Evolutionary conservation across 179 eudicot genomes (phyloP).

Genomic region (Heliamphora pulchella): DNA sequence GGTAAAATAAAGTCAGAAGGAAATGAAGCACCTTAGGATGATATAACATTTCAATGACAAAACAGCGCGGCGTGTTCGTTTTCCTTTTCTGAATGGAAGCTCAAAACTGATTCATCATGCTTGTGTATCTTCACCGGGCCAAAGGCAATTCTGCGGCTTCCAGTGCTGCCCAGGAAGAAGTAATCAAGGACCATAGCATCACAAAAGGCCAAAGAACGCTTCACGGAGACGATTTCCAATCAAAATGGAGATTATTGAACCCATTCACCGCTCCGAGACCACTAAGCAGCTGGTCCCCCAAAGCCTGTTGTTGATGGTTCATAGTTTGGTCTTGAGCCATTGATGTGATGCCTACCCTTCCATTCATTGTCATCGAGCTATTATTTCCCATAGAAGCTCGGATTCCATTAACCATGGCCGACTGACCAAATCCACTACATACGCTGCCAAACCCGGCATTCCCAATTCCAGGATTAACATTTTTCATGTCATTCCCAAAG

Average conservation of each 20-base stretch:
- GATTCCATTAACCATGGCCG: slow-evolving; percentile 53
- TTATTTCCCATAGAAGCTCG: slow-evolving; percentile 48
- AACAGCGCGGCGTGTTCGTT: slow-evolving; percentile 31
- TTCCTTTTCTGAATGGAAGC: slow-evolving; percentile 24
- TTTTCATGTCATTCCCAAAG: slow-evolving; percentile 49
- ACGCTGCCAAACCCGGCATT: slow-evolving; percentile 45
- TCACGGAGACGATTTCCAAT: slow-evolving; percentile 81
- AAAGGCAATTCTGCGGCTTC: slow-evolving; percentile 21
- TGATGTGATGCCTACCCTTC: slow-evolving; percentile 46
- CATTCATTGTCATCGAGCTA: slow-evolving; percentile 40
- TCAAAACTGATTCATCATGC: slow-evolving; percentile 18
- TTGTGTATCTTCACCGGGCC: slow-evolving; percentile 17
- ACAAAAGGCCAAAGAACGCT: neutral
- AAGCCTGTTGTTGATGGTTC: slow-evolving; percentile 62
- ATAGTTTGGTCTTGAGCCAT: slow-evolving; percentile 43
- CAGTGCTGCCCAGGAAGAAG: slow-evolving; percentile 27
- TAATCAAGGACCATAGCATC: slow-evolving; percentile 4
- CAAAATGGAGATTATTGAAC: slow-evolving; percentile 68
- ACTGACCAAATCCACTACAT: slow-evolving; percentile 49
- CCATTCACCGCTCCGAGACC: slow-evolving; percentile 81
- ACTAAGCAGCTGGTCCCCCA: slow-evolving; percentile 56
- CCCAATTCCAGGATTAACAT: slow-evolving; percentile 23
- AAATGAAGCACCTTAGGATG: slow-evolving; percentile 7
- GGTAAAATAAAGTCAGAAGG: slow-evolving; percentile 15
- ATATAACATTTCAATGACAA: slow-evolving; percentile 17